Conservation (phyloP, 2,329 filamentous ascomycete genomes). For the Oidium heveae region DNA sequence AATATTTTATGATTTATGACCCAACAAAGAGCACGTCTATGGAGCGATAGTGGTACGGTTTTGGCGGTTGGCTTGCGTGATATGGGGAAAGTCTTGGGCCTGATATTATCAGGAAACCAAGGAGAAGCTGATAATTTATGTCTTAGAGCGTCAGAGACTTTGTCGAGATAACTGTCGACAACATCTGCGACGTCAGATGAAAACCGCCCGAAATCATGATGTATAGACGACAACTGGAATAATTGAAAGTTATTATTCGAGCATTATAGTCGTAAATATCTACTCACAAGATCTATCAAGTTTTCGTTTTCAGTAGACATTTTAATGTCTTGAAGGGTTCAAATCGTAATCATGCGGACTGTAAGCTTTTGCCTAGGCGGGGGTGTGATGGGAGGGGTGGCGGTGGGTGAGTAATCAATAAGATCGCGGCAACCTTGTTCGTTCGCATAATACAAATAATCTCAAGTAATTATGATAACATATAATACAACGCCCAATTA, state of each 20-base stretch:
- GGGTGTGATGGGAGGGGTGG: too few relatives aligned
- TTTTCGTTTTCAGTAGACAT: not conserved
- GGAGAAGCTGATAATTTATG: conserved; percentile 38
- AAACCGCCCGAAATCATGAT: conserved; percentile 43
- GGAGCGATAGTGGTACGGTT: conserved; percentile 13
- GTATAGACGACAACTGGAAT: conserved; percentile 28
- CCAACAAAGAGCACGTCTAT: conserved; percentile 43
- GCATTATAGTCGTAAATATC: not conserved
- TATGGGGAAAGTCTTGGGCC: conserved; percentile 26
- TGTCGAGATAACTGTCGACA: conserved; percentile 60
- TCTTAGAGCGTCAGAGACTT: conserved; percentile 43
- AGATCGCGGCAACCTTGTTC: too few relatives aligned
- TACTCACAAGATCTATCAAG: not conserved
- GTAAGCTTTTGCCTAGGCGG: not conserved
- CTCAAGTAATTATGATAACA: too few relatives aligned
- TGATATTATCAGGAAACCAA: conserved; percentile 50
- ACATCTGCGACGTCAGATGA: conserved; percentile 51
- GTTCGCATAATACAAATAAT: too few relatives aligned
- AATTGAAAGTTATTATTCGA: not conserved
- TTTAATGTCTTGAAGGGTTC: too few relatives aligned
- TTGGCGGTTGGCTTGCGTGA: conserved; percentile 5
- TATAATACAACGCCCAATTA: too few relatives aligned
- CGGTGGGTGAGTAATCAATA: too few relatives aligned
- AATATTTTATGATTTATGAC: conserved; percentile 45
- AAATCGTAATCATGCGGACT: not conserved